Evolutionary conservation across 176 grass and related monocot genomes (phyloP).

Genomic region (Carex littledalei): DNA sequence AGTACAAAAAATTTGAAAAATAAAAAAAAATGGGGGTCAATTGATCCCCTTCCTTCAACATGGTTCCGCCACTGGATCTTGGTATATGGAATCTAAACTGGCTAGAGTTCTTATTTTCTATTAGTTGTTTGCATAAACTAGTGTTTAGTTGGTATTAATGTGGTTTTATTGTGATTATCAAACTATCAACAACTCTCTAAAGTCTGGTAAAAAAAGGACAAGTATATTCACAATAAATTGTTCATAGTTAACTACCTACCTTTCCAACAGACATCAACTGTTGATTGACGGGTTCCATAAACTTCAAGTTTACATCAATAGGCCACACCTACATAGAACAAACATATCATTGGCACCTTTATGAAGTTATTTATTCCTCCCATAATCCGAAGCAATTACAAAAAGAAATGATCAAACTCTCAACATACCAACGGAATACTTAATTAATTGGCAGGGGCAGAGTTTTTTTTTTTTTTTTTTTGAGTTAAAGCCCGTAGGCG

Average conservation of each 20-base stretch:
- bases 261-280: conserved; percentile 69
- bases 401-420: background rate
- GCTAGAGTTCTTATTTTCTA: background rate
- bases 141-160: background rate
- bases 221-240: background rate
- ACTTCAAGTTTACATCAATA: conserved; percentile 74
- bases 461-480: background rate
- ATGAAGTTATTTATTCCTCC: background rate
- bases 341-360: conserved; percentile 1
- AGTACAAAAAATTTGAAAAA: too few species aligned
- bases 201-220: background rate
- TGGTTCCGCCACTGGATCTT: background rate
- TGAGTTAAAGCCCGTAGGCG: too few species aligned
- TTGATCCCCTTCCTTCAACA: too few species aligned
- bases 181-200: background rate
- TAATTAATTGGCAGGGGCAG: background rate
- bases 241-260: conserved; percentile 44
- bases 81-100: background rate
- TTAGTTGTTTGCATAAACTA: background rate
- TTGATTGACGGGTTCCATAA: conserved; percentile 65
- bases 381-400: background rate
- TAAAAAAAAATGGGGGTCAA: too few species aligned
- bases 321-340: conserved; percentile 74
- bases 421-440: background rate
- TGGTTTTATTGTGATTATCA: background rate